Conservation (phyloP, 1,284 basidiomycete species). For the Bjerkandera adusta region DNA sequence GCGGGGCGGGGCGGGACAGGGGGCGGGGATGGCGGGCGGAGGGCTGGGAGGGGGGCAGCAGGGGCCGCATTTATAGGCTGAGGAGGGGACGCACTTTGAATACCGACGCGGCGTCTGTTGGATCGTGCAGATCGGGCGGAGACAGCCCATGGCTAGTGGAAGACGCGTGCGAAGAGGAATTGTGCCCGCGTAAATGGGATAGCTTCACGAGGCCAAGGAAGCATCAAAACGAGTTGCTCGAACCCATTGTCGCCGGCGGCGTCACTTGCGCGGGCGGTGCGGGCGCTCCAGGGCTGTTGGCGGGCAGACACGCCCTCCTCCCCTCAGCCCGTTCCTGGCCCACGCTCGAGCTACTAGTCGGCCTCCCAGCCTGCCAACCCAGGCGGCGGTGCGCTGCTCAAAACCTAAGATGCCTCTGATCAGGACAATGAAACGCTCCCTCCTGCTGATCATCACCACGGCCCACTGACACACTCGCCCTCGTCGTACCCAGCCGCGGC, state of each 20-base stretch:
- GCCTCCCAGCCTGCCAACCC: slow-evolving; percentile 9
- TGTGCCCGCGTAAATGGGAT: slow-evolving; percentile 12
- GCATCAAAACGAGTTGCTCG: slow-evolving; percentile 12
- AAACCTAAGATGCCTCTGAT: slow-evolving; percentile 9
- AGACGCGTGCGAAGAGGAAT: slow-evolving; percentile 7
- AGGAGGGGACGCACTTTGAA: slow-evolving; percentile 14
- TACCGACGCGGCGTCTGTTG: slow-evolving; percentile 11
- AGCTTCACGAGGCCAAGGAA: slow-evolving; percentile 10
- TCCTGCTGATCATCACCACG: slow-evolving; percentile 11
- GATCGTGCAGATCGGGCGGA: slow-evolving; percentile 8
- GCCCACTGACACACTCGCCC: slow-evolving; percentile 1
- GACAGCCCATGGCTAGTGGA: too few relatives aligned
- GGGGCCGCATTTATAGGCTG: slow-evolving; percentile 14
- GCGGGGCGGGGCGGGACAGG: neutral
- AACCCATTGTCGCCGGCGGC: slow-evolving; percentile 8
- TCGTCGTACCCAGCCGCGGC: slow-evolving; percentile 10
- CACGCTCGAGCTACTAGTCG: neutral
- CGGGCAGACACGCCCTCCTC: slow-evolving; percentile 2
- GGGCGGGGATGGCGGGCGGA: neutral
- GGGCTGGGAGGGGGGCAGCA: neutral
- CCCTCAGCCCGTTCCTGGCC: slow-evolving; percentile 2
- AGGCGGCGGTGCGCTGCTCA: slow-evolving; percentile 1
- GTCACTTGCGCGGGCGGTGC: neutral
- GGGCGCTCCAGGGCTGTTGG: too few relatives aligned
- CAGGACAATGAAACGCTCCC: slow-evolving; percentile 16